A percentile compares a stretch with the other conserved stretches of the same genome.
Conservation (phyloP, 768 basidiomycete species). For the Mycena venus region DNA sequence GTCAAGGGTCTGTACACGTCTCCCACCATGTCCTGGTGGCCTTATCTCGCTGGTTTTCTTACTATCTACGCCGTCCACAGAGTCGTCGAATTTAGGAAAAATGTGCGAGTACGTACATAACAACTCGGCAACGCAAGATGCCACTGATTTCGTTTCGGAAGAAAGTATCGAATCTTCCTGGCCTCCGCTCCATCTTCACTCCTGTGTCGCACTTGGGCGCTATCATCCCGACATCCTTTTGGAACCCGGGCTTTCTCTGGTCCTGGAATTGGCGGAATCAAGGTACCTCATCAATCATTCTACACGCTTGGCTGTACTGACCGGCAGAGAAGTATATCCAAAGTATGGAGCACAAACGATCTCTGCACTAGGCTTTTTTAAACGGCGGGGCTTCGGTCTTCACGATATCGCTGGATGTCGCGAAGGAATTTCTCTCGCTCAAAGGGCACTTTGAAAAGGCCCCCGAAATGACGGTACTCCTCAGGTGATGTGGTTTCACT, state of each 20-base stretch:
- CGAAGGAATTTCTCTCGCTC: background rate
- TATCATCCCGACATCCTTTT: background rate
- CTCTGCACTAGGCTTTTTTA: background rate
- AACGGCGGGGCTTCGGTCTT: background rate
- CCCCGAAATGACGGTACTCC: background rate
- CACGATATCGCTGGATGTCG: background rate
- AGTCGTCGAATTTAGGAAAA: background rate
- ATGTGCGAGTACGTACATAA: background rate
- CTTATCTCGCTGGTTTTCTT: background rate
- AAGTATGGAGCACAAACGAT: constrained; percentile 3
- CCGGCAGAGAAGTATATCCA: background rate
- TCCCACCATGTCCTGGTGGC: background rate
- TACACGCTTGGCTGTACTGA: background rate
- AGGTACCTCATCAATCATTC: background rate
- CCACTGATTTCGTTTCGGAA: background rate
- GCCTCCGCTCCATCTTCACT: background rate
- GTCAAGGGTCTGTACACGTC: too few relatives aligned
- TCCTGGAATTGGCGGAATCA: constrained; percentile 7
- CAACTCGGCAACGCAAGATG: background rate
- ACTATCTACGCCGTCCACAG: background rate
- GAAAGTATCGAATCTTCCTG: constrained; percentile 3
- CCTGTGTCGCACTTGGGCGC: background rate
- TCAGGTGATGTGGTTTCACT: background rate
- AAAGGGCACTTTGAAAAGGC: constrained; percentile 6
- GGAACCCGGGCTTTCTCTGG: constrained; percentile 5